Evolutionary conservation across 192 early-diverging fungal genomes (phyloP).

Genomic region (Entomortierella chlamydospora): DNA sequence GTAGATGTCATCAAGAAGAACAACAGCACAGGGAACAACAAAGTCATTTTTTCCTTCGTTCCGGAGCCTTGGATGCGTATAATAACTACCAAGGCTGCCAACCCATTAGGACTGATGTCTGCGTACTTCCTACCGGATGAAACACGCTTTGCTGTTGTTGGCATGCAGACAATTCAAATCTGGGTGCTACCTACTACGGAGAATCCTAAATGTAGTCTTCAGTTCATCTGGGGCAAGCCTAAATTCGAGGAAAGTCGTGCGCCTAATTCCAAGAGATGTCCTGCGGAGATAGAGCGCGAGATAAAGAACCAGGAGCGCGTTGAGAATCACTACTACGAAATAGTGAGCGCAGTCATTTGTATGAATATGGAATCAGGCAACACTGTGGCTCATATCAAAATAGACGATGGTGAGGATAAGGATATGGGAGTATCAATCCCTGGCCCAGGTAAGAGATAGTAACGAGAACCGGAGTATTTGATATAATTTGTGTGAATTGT

Average conservation of each 20-base stretch:
- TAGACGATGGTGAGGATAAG: slow-evolving; percentile 7
- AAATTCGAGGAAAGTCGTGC: slow-evolving; percentile 5
- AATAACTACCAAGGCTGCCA: slow-evolving; percentile 4
- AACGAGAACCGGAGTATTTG: no score
- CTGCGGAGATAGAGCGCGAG: no score
- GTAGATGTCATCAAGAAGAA: slow-evolving; percentile 29
- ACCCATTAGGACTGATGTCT: slow-evolving; percentile 14
- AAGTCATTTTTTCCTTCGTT: slow-evolving; percentile 31
- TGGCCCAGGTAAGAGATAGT: not conserved
- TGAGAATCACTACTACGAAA: slow-evolving; percentile 24
- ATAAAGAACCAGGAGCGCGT: slow-evolving; percentile 5
- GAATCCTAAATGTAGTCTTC: slow-evolving; percentile 27
- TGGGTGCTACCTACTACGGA: slow-evolving; percentile 32
- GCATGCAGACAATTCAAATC: slow-evolving; percentile 36
- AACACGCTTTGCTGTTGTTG: slow-evolving; percentile 27
- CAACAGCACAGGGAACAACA: not conserved
- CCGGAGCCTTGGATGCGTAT: slow-evolving; percentile 47
- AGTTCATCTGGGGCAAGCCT: slow-evolving; percentile 46
- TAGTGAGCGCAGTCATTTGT: not conserved
- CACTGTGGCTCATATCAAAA: slow-evolving; percentile 21
- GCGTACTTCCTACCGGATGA: slow-evolving; percentile 26
- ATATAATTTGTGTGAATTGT: no score
- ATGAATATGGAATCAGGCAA: slow-evolving; percentile 10
- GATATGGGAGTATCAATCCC: slow-evolving; percentile 11
- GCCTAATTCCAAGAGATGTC: no score